A percentile compares a stretch with the other conserved stretches of the same genome.
These are phyloP conservation scores for Seiridium cupressi DNA, from an alignment of 2,329 filamentous ascomycete species.

Conservation along the genomic window DNA sequence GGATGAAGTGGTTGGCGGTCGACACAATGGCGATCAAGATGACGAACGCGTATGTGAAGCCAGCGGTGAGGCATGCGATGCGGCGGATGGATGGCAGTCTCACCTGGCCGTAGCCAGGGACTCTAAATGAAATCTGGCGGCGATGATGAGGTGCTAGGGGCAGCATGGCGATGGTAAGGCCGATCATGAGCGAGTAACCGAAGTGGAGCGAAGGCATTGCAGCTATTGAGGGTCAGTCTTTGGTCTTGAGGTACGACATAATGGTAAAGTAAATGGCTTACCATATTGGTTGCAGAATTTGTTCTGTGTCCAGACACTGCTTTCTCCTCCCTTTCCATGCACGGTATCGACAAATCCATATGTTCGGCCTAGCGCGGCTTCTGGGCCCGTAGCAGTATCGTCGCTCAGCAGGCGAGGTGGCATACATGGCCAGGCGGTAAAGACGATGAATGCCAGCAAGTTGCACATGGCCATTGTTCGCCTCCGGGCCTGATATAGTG, in stretches of 20 bases:
- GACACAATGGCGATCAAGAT: slow-evolving; percentile 69
- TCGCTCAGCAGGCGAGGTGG: slow-evolving; percentile 59
- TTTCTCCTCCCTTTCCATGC: slow-evolving; percentile 52
- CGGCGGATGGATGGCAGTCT: slow-evolving; percentile 32
- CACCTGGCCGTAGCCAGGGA: slow-evolving; percentile 1
- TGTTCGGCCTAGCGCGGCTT: slow-evolving; percentile 57
- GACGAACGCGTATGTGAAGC: slow-evolving; percentile 61
- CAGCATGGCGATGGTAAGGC: slow-evolving; percentile 65
- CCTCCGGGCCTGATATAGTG: slow-evolving; percentile 53
- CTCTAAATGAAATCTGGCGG: slow-evolving; percentile 37
- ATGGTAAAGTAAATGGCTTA: slow-evolving; percentile 27
- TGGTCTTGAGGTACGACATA: neutral
- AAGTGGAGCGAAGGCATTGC: slow-evolving; percentile 78
- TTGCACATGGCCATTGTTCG: slow-evolving; percentile 63
- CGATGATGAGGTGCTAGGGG: slow-evolving; percentile 56
- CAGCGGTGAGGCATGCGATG: slow-evolving; percentile 39
- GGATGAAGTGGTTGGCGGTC: slow-evolving; percentile 71
- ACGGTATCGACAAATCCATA: slow-evolving; percentile 63
- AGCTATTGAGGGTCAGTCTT: slow-evolving; percentile 36
- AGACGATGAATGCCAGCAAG: slow-evolving; percentile 57
- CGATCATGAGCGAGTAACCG: slow-evolving; percentile 72
- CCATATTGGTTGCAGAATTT: slow-evolving; percentile 75
- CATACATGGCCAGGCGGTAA: slow-evolving; percentile 65
- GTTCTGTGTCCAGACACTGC: slow-evolving; percentile 69
- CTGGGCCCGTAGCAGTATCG: slow-evolving; percentile 49